phyloP scores from a whole-genome alignment of 495 filamentous ascomycete species.

The Lepidopterella palustris region DNA sequence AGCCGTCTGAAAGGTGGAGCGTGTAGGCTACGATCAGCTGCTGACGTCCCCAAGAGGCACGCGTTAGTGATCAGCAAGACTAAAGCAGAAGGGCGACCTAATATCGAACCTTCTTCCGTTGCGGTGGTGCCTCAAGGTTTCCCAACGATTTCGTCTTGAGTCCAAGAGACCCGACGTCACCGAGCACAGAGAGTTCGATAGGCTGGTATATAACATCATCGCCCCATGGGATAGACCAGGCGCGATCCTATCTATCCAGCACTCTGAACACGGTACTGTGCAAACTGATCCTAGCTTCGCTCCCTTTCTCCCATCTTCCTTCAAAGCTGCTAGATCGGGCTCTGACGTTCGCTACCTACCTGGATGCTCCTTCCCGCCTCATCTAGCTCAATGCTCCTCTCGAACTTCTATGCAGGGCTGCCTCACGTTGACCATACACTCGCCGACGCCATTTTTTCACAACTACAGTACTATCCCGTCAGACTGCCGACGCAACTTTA shows the following conservation, averaged over 20 bases:
- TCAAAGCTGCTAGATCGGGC: background rate
- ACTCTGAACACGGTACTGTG: too few species aligned
- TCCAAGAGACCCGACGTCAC: too few species aligned
- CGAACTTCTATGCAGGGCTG: background rate
- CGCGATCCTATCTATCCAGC: background rate
- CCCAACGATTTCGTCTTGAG: too few species aligned
- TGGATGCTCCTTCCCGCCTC: background rate
- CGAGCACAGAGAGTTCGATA: too few species aligned
- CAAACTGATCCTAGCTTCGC: too few species aligned
- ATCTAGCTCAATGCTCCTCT: background rate
- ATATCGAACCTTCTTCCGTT: too few species aligned
- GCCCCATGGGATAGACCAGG: background rate
- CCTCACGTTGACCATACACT: background rate
- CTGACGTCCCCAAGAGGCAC: background rate
- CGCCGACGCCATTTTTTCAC: background rate
- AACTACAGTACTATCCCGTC: background rate
- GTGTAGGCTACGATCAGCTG: background rate
- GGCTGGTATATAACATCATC: too few species aligned
- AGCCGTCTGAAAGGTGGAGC: background rate
- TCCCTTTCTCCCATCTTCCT: background rate
- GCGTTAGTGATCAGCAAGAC: too few species aligned
- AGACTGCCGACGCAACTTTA: background rate
- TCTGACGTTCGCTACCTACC: background rate
- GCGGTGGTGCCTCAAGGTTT: too few species aligned
- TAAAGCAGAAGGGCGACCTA: too few species aligned